Conservation (phyloP, 1,284 basidiomycete species). For the Cutaneotrichosporon sp. region DNA sequence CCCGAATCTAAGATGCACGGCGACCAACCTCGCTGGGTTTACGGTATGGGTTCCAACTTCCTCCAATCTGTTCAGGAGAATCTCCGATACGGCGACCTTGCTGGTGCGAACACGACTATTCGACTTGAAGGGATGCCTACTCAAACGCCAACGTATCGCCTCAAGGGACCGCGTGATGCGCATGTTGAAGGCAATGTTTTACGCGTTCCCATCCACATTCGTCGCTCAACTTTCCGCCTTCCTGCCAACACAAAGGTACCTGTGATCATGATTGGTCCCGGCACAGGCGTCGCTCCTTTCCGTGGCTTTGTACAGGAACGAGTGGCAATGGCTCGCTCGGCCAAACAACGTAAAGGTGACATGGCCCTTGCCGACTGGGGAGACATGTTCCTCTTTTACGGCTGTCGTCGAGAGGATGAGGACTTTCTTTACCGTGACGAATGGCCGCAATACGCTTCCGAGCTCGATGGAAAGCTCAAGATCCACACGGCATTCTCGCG, state of each 20-base stretch:
- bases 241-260: conserved; percentile 97
- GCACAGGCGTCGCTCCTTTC: conserved; percentile 98
- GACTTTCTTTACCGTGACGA: conserved; percentile 94
- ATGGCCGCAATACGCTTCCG: conserved; percentile 82
- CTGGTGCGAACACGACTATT: conserved; percentile 10
- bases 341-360: conserved; percentile 83
- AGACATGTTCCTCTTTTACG: conserved; percentile 89
- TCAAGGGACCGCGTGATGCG: conserved; percentile 82
- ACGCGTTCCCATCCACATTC: conserved; percentile 88
- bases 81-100: conserved; percentile 6
- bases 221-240: conserved; percentile 91
- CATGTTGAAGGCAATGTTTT: conserved; percentile 66
- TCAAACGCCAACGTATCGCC: conserved; percentile 67
- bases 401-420: conserved; percentile 79
- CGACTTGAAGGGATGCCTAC: conserved; percentile 13
- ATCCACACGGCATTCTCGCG: conserved; percentile 87
- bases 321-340: conserved; percentile 87
- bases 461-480: conserved; percentile 86
- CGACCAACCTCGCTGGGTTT: conserved; percentile 60
- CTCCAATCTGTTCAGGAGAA: conserved; percentile 83
- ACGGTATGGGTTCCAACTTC: conserved; percentile 87
- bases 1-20: conserved; percentile 59
- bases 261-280: conserved; percentile 97
- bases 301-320: conserved; percentile 97
- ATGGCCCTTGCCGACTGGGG: conserved; percentile 95